phyloP scores from a whole-genome alignment of 371 early-diverging fungal species.

The Mucor indicus region DNA sequence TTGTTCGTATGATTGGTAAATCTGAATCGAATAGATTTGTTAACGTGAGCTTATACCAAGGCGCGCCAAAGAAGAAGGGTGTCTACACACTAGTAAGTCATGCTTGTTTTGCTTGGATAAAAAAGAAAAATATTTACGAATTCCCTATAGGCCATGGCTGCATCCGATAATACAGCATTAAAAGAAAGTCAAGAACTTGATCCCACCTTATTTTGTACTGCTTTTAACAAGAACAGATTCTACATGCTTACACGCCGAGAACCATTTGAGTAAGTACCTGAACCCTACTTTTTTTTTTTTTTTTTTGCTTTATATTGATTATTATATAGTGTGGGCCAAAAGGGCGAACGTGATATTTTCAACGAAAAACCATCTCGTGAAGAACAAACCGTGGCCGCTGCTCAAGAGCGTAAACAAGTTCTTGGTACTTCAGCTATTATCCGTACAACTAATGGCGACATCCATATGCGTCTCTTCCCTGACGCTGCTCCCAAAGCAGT shows the following conservation, averaged over 20 bases:
- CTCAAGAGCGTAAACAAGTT: slow-evolving; percentile 57
- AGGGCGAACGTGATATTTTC: slow-evolving; percentile 87
- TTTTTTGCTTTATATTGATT: not conserved
- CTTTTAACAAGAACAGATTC: slow-evolving; percentile 89
- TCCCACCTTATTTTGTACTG: slow-evolving; percentile 88
- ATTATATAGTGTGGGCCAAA: slow-evolving; percentile 38
- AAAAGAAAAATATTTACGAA: not conserved
- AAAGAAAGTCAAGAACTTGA: slow-evolving; percentile 70
- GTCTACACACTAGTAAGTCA: slow-evolving; percentile 67
- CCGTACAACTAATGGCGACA: slow-evolving; percentile 87
- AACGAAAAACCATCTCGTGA: slow-evolving; percentile 96
- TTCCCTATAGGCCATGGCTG: slow-evolving; percentile 72
- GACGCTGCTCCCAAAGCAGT: slow-evolving; percentile 90
- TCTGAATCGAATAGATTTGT: slow-evolving; percentile 90
- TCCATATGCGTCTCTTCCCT: slow-evolving; percentile 79
- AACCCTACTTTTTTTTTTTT: not conserved
- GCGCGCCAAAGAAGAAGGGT: slow-evolving; percentile 76
- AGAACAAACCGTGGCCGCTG: slow-evolving; percentile 86
- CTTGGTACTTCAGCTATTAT: slow-evolving; percentile 77
- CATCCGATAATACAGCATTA: slow-evolving; percentile 82
- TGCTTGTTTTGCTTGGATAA: not conserved
- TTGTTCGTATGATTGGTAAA: slow-evolving; percentile 82
- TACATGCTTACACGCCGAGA: slow-evolving; percentile 88
- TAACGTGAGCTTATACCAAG: slow-evolving; percentile 86
- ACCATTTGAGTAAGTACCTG: slow-evolving; percentile 65